phyloP scores from a whole-genome alignment of 2,329 filamentous ascomycete species.

The Venturia pyrina region DNA sequence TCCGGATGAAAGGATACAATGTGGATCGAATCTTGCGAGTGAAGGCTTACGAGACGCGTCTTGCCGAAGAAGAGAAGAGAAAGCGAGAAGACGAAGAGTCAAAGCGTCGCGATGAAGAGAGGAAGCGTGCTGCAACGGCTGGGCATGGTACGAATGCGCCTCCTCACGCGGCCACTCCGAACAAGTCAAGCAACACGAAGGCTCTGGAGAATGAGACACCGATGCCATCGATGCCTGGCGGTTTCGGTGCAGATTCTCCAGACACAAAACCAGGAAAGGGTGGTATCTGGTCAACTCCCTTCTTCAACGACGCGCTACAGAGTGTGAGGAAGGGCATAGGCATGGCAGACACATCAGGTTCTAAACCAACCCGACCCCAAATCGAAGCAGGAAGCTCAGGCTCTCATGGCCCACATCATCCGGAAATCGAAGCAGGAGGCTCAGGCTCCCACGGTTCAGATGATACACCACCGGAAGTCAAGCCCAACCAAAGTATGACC shows the following conservation, averaged over 20 bases:
- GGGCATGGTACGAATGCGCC: neutral
- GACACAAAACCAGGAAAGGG: neutral
- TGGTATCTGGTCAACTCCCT: neutral
- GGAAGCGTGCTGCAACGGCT: slow-evolving; percentile 27
- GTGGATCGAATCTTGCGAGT: slow-evolving; percentile 86
- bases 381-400: neutral
- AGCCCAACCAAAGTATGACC: too few relatives aligned
- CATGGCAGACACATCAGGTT: neutral
- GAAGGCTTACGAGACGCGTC: slow-evolving; percentile 76
- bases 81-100: slow-evolving; percentile 60
- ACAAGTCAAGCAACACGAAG: neutral
- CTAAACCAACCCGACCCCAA: neutral
- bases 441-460: neutral
- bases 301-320: slow-evolving; percentile 5
- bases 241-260: slow-evolving; percentile 23
- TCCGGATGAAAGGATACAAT: slow-evolving; percentile 87
- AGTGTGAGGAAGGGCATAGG: neutral
- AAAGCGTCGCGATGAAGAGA: slow-evolving; percentile 53
- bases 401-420: neutral
- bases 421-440: neutral
- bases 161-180: neutral
- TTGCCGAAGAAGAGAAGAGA: slow-evolving; percentile 74
- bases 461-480: neutral
- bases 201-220: neutral
- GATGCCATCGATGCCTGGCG: slow-evolving; percentile 22